phyloP scores from a whole-genome alignment of 2,329 filamentous ascomycete genomes.

The Sporothrix phasma region DNA sequence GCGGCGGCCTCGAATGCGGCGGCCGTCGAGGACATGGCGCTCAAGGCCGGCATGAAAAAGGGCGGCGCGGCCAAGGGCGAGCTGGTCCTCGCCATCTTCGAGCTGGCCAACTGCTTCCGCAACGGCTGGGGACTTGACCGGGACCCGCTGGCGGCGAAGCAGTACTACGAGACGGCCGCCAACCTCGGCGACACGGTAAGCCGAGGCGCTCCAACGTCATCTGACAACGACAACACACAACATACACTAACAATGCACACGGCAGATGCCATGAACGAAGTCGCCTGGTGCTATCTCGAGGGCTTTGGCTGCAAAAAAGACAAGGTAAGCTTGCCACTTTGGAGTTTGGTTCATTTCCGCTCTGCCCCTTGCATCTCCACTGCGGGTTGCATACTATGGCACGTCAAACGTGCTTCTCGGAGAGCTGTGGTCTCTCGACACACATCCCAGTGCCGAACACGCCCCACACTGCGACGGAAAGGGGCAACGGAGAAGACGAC shows the following conservation, averaged over 20 bases:
- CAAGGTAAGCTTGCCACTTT: slow-evolving; percentile 59
- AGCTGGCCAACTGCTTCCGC: slow-evolving; percentile 85
- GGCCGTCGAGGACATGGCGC: slow-evolving; percentile 71
- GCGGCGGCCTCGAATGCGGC: slow-evolving; percentile 86
- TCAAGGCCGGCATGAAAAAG: slow-evolving; percentile 80
- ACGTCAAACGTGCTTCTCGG: background rate
- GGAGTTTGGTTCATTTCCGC: background rate
- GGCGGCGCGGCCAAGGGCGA: slow-evolving; percentile 93
- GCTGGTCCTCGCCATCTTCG: slow-evolving; percentile 90
- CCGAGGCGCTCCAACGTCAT: slow-evolving; percentile 17
- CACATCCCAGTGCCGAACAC: background rate
- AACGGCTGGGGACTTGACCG: slow-evolving; percentile 87
- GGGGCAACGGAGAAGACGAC: background rate
- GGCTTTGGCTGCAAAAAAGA: slow-evolving; percentile 98
- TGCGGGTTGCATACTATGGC: background rate
- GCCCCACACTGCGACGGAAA: background rate
- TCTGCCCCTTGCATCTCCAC: background rate
- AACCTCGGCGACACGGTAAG: slow-evolving; percentile 83
- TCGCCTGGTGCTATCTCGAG: slow-evolving; percentile 89
- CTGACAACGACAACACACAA: no score
- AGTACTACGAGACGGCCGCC: slow-evolving; percentile 96
- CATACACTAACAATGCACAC: background rate
- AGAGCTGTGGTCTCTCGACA: background rate
- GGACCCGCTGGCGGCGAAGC: slow-evolving; percentile 74
- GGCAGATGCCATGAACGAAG: slow-evolving; percentile 91